Evolutionary conservation across 148 eudicot genomes (phyloP).

Genomic region (Silene uniflora): DNA sequence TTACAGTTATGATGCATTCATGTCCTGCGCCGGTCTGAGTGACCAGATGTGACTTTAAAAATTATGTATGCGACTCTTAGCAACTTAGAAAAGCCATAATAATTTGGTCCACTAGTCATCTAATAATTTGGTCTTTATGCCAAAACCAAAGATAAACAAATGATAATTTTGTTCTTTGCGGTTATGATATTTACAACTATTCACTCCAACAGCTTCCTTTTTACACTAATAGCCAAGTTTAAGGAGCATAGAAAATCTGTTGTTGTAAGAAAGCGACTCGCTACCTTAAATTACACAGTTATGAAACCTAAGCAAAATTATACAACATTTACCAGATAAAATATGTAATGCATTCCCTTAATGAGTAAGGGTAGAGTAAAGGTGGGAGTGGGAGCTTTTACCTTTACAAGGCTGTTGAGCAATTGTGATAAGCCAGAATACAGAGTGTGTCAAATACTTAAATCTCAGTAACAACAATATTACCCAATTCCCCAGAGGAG

Average conservation of each 20-base stretch:
- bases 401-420: constrained; percentile 59
- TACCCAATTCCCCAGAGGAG: background rate
- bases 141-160: too few relatives aligned
- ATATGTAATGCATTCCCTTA: background rate
- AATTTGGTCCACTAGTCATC: too few relatives aligned
- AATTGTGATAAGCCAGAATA: constrained; percentile 39
- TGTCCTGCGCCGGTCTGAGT: background rate
- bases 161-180: background rate
- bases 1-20: background rate
- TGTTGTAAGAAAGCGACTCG: background rate
- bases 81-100: background rate
- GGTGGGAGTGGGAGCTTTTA: constrained; percentile 27
- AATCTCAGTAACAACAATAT: background rate
- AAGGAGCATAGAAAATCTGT: background rate
- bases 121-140: too few relatives aligned
- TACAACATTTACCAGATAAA: background rate
- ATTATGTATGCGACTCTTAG: background rate
- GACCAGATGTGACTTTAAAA: background rate
- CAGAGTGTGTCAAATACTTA: constrained; percentile 15
- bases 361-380: background rate
- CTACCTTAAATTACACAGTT: background rate
- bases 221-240: background rate
- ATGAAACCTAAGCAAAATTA: background rate
- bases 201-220: too few relatives aligned
- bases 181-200: background rate